phyloP scores from a whole-genome alignment of 78 protist genomes.

The Dictyostelium brefeldianum region DNA sequence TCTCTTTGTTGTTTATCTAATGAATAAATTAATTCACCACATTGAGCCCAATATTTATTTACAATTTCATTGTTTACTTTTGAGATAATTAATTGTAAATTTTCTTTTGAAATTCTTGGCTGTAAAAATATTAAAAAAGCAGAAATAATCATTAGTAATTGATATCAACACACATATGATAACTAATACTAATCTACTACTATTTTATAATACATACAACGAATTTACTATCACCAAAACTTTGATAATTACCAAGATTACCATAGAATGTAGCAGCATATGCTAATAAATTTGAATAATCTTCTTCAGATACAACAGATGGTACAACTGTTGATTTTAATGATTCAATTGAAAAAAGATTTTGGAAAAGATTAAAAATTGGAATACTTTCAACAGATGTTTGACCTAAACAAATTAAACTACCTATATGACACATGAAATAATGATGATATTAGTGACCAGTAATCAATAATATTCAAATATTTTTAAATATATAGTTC shows the following conservation, averaged over 20 bases:
- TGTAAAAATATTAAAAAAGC: not conserved
- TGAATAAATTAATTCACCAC: slow-evolving; percentile 64
- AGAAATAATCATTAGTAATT: not conserved
- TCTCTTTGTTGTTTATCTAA: slow-evolving; percentile 48
- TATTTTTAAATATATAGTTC: too few relatives aligned
- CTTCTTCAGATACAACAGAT: slow-evolving; percentile 7
- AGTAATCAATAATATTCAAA: too few relatives aligned
- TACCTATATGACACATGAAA: too few relatives aligned
- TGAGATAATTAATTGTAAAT: slow-evolving; percentile 6
- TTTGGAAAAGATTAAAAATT: slow-evolving; percentile 74
- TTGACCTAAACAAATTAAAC: slow-evolving; percentile 77
- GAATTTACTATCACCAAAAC: slow-evolving; percentile 92
- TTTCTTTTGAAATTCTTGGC: slow-evolving; percentile 64
- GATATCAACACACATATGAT: too few relatives aligned
- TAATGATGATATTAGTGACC: too few relatives aligned
- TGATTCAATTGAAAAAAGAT: slow-evolving; percentile 26
- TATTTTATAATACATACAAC: slow-evolving; percentile 18
- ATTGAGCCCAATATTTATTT: slow-evolving; percentile 28
- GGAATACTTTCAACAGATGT: slow-evolving; percentile 71
- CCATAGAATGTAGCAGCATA: slow-evolving; percentile 76
- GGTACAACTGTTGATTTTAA: slow-evolving; percentile 14
- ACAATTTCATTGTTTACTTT: not conserved
- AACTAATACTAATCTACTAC: not conserved
- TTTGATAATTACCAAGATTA: slow-evolving; percentile 91
- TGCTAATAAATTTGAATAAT: not conserved